Conservation (phyloP, 2,329 filamentous ascomycete species). For the Cercospora zeina region DNA sequence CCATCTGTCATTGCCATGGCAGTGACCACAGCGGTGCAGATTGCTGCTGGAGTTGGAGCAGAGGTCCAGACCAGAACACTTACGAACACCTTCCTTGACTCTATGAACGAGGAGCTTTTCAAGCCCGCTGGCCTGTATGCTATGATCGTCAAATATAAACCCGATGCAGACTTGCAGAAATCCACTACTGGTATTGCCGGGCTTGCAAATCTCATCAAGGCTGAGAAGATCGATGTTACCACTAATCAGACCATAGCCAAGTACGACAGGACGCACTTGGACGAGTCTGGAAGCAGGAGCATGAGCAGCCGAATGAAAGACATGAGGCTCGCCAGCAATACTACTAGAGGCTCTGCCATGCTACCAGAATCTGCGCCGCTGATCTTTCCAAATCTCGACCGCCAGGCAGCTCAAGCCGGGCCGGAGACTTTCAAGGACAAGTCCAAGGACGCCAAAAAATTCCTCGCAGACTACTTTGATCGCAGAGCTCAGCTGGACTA, state of each 20-base stretch:
- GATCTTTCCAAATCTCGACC: conserved; percentile 51
- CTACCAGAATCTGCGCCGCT: conserved; percentile 53
- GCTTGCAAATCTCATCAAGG: conserved; percentile 24
- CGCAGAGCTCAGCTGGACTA: conserved; percentile 51
- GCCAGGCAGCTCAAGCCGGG: conserved; percentile 25
- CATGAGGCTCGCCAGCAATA: conserved; percentile 44
- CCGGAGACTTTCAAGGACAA: conserved; percentile 36
- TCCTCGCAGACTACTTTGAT: conserved; percentile 54
- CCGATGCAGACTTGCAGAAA: conserved; percentile 28
- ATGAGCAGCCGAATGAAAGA: conserved; percentile 39
- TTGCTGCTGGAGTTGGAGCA: conserved; percentile 47
- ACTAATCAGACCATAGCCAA: conserved; percentile 41
- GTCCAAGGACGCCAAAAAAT: conserved; percentile 38
- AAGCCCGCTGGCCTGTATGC: conserved; percentile 57
- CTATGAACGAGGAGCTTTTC: conserved; percentile 59
- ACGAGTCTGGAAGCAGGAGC: conserved; percentile 13
- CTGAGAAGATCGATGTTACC: conserved; percentile 40
- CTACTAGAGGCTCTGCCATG: conserved; percentile 46
- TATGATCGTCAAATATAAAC: conserved; percentile 50
- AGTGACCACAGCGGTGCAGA: conserved; percentile 48
- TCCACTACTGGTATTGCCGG: conserved; percentile 9
- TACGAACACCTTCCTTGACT: conserved; percentile 57
- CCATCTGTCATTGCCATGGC: conserved; percentile 47
- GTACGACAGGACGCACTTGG: conserved; percentile 19
- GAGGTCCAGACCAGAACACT: conserved; percentile 44